Percentiles rank a stretch among this genome's conserved stretches.
Conservation (phyloP, 2,329 filamentous ascomycete genomes). For the Cytospora paraplurivora region DNA sequence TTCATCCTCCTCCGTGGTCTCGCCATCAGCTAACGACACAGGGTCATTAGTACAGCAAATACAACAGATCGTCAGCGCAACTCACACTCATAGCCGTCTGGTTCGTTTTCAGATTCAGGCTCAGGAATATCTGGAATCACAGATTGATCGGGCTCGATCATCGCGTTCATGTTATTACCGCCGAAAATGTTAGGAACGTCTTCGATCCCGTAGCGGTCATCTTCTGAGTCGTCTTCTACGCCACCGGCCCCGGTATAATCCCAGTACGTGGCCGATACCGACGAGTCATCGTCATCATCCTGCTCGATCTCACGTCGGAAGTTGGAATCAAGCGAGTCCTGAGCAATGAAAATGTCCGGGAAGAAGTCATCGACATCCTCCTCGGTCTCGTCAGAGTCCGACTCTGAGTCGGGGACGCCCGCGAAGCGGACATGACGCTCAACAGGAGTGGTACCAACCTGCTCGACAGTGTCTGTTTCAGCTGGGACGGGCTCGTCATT, state of each 20-base stretch:
- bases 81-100: slow-evolving; percentile 63
- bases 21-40: slow-evolving; percentile 54
- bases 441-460: slow-evolving; percentile 29
- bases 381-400: slow-evolving; percentile 61
- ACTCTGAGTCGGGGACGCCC: slow-evolving; percentile 67
- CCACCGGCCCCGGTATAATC: slow-evolving; percentile 58
- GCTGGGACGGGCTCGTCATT: slow-evolving; percentile 22
- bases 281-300: slow-evolving; percentile 58
- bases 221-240: slow-evolving; percentile 34
- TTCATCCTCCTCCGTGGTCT: slow-evolving; percentile 63
- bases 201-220: slow-evolving; percentile 32
- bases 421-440: slow-evolving; percentile 76
- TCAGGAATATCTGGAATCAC: slow-evolving; percentile 15
- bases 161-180: slow-evolving; percentile 2
- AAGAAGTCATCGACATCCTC: slow-evolving; percentile 67
- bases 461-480: slow-evolving; percentile 19
- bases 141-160: neutral
- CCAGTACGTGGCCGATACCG: slow-evolving; percentile 63
- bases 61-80: slow-evolving; percentile 34
- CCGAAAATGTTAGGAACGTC: slow-evolving; percentile 17
- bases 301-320: slow-evolving; percentile 75
- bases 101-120: slow-evolving; percentile 30
- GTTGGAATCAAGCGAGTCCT: slow-evolving; percentile 70
- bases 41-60: slow-evolving; percentile 42
- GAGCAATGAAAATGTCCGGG: slow-evolving; percentile 76